Conservation (phyloP, 805 yeast species). For the Yarrowia sp. region DNA sequence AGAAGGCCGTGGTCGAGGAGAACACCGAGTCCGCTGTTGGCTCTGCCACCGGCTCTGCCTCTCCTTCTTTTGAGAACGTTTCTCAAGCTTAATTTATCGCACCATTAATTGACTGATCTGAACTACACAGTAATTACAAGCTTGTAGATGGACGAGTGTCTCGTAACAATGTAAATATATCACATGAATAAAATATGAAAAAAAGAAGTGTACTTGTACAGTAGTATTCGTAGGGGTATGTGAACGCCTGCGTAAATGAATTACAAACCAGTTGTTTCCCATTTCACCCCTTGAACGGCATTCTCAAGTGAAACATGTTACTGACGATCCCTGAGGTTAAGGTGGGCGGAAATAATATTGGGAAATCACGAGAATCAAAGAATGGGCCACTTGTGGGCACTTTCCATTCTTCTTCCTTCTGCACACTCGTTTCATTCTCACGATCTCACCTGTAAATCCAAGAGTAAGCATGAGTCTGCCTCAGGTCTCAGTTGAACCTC, state of each 20-base stretch:
- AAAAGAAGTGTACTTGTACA: too few relatives aligned
- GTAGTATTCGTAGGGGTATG: too few relatives aligned
- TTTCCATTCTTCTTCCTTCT: background rate
- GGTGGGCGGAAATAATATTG: too few relatives aligned
- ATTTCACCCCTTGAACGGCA: too few relatives aligned
- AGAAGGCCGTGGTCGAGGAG: constrained; percentile 33
- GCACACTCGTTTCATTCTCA: background rate
- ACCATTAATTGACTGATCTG: background rate
- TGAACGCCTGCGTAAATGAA: too few relatives aligned
- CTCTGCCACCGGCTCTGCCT: constrained; percentile 39
- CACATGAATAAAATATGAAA: too few relatives aligned
- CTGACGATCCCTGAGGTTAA: background rate
- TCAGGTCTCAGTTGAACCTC: constrained; percentile 1
- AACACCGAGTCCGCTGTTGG: constrained; percentile 24
- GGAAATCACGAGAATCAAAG: too few relatives aligned
- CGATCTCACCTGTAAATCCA: background rate
- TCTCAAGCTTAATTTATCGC: constrained; percentile 33
- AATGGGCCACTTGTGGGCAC: background rate
- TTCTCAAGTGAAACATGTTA: background rate
- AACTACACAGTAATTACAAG: too few relatives aligned
- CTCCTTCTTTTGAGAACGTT: constrained; percentile 39
- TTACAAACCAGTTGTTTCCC: too few relatives aligned
- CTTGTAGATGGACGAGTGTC: too few relatives aligned
- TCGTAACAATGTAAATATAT: too few relatives aligned
- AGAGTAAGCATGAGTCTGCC: background rate